These are phyloP conservation scores for Coprinopsis cinerea DNA, from an alignment of 768 basidiomycete genomes.

Conservation along the genomic window DNA sequence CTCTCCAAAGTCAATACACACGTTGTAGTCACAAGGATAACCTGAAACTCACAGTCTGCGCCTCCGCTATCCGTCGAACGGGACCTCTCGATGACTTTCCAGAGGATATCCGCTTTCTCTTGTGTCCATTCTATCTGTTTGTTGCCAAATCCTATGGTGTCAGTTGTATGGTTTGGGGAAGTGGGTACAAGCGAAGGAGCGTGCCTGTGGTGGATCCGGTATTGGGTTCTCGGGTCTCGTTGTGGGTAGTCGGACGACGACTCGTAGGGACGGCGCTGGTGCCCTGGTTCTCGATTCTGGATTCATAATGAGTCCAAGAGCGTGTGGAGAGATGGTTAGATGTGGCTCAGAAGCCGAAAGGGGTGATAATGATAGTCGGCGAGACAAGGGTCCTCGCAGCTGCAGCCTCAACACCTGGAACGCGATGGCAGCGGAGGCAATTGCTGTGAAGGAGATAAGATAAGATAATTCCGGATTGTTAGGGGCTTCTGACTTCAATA, in stretches of 20 bases:
- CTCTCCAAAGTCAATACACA: background rate
- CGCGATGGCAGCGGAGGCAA: no score
- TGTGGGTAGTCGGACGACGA: constrained; percentile 75
- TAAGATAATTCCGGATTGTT: no score
- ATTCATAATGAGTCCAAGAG: no score
- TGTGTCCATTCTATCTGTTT: constrained; percentile 76
- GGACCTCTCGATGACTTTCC: constrained; percentile 82
- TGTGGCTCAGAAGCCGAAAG: no score
- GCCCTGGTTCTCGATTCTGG: no score
- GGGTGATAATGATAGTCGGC: no score
- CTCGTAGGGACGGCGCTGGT: constrained; percentile 44
- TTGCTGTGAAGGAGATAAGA: no score
- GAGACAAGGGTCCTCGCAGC: no score
- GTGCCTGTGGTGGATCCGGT: constrained; percentile 63
- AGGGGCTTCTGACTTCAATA: no score
- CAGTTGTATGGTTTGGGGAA: background rate
- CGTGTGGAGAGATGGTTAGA: no score
- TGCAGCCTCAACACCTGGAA: no score
- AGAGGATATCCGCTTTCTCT: constrained; percentile 79
- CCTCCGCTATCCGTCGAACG: constrained; percentile 66
- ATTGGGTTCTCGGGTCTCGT: constrained; percentile 68
- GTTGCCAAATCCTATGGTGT: no score
- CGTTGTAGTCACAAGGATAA: background rate
- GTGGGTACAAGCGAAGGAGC: constrained; percentile 19
- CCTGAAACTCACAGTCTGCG: constrained; percentile 65